These are phyloP conservation scores for Kazachstania taianensis DNA, from an alignment of 805 yeast species.

Conservation along the genomic window DNA sequence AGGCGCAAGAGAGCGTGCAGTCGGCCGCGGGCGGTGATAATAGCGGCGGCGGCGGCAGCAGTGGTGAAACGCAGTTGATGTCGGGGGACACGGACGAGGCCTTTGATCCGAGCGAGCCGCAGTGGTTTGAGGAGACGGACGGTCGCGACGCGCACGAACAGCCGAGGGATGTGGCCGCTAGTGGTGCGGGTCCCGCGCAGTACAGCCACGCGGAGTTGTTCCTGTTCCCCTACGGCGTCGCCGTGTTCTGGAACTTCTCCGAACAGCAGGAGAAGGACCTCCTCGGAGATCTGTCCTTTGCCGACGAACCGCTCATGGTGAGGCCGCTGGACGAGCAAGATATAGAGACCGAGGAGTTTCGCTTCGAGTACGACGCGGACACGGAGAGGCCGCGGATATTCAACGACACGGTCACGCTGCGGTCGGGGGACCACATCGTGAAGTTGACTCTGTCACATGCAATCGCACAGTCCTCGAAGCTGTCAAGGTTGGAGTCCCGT, in stretches of 20 bases:
- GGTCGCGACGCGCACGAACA: not conserved
- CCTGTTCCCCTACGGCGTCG: slow-evolving; percentile 83
- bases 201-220: slow-evolving; percentile 82
- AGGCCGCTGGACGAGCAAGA: slow-evolving; percentile 79
- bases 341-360: slow-evolving; percentile 76
- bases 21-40: slow-evolving; percentile 33
- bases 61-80: not conserved
- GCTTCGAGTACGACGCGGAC: slow-evolving; percentile 41
- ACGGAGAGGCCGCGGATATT: slow-evolving; percentile 65
- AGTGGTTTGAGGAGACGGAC: slow-evolving; percentile 51
- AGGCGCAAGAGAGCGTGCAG: slow-evolving; percentile 46
- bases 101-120: slow-evolving; percentile 92
- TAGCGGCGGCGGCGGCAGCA: slow-evolving; percentile 2
- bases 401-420: slow-evolving; percentile 86
- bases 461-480: slow-evolving; percentile 89
- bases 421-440: slow-evolving; percentile 86
- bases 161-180: slow-evolving; percentile 14
- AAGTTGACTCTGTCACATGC: slow-evolving; percentile 93
- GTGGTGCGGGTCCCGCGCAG: slow-evolving; percentile 49
- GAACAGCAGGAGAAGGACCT: slow-evolving; percentile 89
- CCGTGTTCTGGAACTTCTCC: slow-evolving; percentile 96
- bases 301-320: slow-evolving; percentile 44
- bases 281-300: slow-evolving; percentile 72
- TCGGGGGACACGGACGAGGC: slow-evolving; percentile 35
- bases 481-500: slow-evolving; percentile 83